Evolutionary conservation across 2,329 filamentous ascomycete genomes (phyloP).

Genomic region (Xylariaceae sp.): DNA sequence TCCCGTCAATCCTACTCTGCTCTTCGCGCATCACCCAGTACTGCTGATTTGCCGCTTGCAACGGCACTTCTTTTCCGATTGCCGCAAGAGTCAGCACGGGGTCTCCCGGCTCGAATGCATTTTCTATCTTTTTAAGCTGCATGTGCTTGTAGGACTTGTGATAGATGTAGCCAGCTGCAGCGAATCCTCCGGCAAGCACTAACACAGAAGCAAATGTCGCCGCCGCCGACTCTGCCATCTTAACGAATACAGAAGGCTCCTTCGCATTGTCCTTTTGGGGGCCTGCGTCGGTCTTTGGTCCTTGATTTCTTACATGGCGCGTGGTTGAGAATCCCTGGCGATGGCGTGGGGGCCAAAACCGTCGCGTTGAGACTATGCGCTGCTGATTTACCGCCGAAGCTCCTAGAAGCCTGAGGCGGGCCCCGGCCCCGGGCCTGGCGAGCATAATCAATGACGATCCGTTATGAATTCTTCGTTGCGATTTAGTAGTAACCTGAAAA

Average conservation of each 20-base stretch:
- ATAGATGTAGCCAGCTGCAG: slow-evolving; percentile 68
- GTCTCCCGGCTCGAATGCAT: slow-evolving; percentile 88
- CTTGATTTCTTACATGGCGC: slow-evolving; percentile 3
- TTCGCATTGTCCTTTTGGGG: slow-evolving; percentile 19
- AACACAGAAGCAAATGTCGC: slow-evolving; percentile 73
- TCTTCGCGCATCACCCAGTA: slow-evolving; percentile 84
- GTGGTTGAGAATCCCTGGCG: slow-evolving; percentile 13
- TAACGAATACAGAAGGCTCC: slow-evolving; percentile 41
- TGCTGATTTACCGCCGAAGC: slow-evolving; percentile 5
- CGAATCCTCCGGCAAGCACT: slow-evolving; percentile 64
- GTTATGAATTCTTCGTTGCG: too few relatives aligned
- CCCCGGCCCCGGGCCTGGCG: slow-evolving; percentile 6
- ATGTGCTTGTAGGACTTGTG: slow-evolving; percentile 84
- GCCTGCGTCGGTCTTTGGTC: slow-evolving; percentile 1
- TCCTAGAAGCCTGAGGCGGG: slow-evolving; percentile 3
- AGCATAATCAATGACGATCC: slow-evolving; percentile 14
- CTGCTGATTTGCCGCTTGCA: slow-evolving; percentile 42
- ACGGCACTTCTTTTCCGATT: slow-evolving; percentile 53
- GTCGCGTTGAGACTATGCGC: slow-evolving; percentile 6
- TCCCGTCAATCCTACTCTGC: slow-evolving; percentile 75
- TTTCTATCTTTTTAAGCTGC: slow-evolving; percentile 87
- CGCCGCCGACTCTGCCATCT: slow-evolving; percentile 70
- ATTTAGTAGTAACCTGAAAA: too few relatives aligned
- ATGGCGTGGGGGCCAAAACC: slow-evolving; percentile 15
- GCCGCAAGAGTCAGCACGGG: slow-evolving; percentile 80